Evolutionary conservation across 1,139 yeast species (phyloP).

Genomic region (Taphrina flavorubra): DNA sequence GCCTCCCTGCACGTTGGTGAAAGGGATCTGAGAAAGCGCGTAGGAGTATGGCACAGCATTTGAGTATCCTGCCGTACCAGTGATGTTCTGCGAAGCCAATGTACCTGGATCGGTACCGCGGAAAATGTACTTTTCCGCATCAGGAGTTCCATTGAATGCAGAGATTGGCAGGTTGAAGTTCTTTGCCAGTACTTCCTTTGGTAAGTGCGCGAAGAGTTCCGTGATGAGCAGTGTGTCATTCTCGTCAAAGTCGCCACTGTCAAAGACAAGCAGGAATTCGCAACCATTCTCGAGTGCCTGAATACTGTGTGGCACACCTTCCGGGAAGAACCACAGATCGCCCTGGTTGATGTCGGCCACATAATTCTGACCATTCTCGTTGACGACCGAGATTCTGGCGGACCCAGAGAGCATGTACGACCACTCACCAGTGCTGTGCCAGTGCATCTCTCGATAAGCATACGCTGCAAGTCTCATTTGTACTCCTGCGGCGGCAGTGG

Average conservation of each 20-base stretch:
- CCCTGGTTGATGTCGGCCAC: constrained; percentile 34
- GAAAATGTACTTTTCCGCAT: constrained; percentile 36
- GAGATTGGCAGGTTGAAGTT: constrained; percentile 25
- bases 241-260: constrained; percentile 35
- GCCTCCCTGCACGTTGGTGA: constrained; percentile 27
- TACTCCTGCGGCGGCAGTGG: constrained; percentile 39
- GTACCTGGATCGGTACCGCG: constrained; percentile 33
- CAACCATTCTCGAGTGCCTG: constrained; percentile 40
- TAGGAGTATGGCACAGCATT: constrained; percentile 9
- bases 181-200: constrained; percentile 38
- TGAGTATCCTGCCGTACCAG: constrained; percentile 14
- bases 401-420: constrained; percentile 39
- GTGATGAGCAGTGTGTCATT: constrained; percentile 37
- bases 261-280: constrained; percentile 41
- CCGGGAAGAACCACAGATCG: constrained; percentile 39
- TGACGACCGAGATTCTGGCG: constrained; percentile 25
- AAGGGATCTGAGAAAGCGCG: constrained; percentile 1
- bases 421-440: constrained; percentile 40
- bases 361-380: constrained; percentile 26
- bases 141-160: constrained; percentile 18
- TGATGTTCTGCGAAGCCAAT: constrained; percentile 11
- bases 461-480: constrained; percentile 36
- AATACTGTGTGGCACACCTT: constrained; percentile 37
- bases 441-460: constrained; percentile 39
- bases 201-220: constrained; percentile 39